Percentiles rank a stretch among this genome's conserved stretches.
phyloP scores from a whole-genome alignment of 2,329 filamentous ascomycete species.

The Rutstroemia sp. region DNA sequence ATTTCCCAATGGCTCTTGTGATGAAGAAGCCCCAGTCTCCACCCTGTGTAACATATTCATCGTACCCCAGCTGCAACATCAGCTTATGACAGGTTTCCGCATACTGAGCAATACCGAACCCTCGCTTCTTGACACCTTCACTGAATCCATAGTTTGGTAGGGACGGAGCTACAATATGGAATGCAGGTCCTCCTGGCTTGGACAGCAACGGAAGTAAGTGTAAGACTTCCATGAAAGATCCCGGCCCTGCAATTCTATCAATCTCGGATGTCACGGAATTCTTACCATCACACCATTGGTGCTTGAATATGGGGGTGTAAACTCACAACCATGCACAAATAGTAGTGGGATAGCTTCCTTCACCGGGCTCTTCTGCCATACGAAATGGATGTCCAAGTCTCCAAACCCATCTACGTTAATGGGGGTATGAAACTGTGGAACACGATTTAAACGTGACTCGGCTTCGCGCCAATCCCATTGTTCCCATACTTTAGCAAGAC shows the following conservation, averaged over 20 bases:
- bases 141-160: constrained; percentile 47
- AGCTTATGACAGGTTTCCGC: constrained; percentile 58
- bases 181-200: constrained; percentile 11
- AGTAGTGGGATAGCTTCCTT: constrained; percentile 49
- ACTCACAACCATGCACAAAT: constrained; percentile 51
- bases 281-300: background rate
- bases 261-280: background rate
- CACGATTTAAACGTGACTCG: constrained; percentile 50
- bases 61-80: constrained; percentile 60
- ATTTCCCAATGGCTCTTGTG: constrained; percentile 50
- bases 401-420: constrained; percentile 52
- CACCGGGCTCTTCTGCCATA: constrained; percentile 46
- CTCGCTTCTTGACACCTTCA: constrained; percentile 29
- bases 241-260: constrained; percentile 11
- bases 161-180: constrained; percentile 44
- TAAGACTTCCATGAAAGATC: constrained; percentile 11
- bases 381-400: constrained; percentile 54
- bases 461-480: constrained; percentile 54
- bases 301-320: background rate
- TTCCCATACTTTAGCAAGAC: constrained; percentile 50
- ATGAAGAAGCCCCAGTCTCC: constrained; percentile 68
- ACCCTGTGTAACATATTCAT: constrained; percentile 52
- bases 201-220: constrained; percentile 16
- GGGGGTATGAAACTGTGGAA: constrained; percentile 46
- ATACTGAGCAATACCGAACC: constrained; percentile 53